Evolutionary conservation across 2,329 filamentous ascomycete genomes (phyloP), one percentile per base, ranked within the genome.

Genomic region (Thielaviopsis ethacetica): DNA sequence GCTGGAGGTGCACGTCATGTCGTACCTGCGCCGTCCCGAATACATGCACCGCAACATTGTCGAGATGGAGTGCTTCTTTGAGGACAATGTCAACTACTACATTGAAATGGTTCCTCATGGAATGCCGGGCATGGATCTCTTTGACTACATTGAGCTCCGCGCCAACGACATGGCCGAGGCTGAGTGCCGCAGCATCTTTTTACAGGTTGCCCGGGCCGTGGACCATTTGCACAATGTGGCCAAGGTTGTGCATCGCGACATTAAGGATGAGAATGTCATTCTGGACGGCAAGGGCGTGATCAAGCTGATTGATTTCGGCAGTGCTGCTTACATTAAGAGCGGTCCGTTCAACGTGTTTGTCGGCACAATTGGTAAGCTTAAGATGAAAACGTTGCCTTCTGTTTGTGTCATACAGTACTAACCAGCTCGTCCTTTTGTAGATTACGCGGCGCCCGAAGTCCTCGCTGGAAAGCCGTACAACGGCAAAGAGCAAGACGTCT

Each of bases 291-390:
- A 97, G 68, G 91, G 91, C 26, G 85, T 86, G 65, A 95, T 98
- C 72, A 97, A 96, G 73, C 76, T 98, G 66, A 97, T 97, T 65
- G 93, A 98, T 71, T 98, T 98, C 72, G 93, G 93, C 62, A 96
- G 91, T 68, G 93, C 93, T 61, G 91, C 93, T 62, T 98, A 98
- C 70, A 95, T 97, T 75, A 96, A 95, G 74, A 96, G 86, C 70
- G 93, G 93, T 15, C 93, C 93, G 53, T 98, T 98, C 76, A 91
- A 97, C 70, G 93, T 98, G 15, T 98, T 98, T 73, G 93, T 98
- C 56, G 93, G 93, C 61, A 98, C 93, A 0, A 97, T 98, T 71
- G 91, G 91, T 96, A 76, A 68, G 85, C 71, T 52, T 26, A 3
- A 34, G 15, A n/a, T 13, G 17, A 49, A 26, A 22, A 9, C 38